phyloP scores from a whole-genome alignment of 371 early-diverging fungal species.

The Apophysomyces trapeziformis region DNA sequence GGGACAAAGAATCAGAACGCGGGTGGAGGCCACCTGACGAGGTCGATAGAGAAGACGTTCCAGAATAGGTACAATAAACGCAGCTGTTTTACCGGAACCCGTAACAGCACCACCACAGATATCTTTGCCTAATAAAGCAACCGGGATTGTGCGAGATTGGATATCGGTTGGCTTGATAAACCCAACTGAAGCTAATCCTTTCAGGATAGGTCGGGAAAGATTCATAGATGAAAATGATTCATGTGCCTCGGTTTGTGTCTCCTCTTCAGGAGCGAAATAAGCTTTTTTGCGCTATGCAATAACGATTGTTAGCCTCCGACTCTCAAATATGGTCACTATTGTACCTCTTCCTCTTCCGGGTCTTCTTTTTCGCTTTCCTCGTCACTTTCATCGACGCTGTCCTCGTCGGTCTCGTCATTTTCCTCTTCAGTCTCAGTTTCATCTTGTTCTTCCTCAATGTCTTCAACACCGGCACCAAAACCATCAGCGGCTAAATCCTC shows the following conservation, averaged over 20 bases:
- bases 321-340: conserved; percentile 20
- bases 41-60: conserved; percentile 94
- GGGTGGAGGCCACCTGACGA: conserved; percentile 75
- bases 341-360: conserved; percentile 46
- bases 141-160: conserved; percentile 96
- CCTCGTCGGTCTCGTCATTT: conserved; percentile 26
- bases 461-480: conserved; percentile 61
- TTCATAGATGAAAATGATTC: conserved; percentile 89
- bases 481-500: conserved; percentile 58
- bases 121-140: conserved; percentile 97
- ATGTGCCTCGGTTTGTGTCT: conserved; percentile 49
- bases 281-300: conserved; percentile 64
- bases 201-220: conserved; percentile 94
- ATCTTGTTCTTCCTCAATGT: conserved; percentile 44
- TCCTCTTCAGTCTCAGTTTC: conserved; percentile 33
- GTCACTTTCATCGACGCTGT: conserved; percentile 35
- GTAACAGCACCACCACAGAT: conserved; percentile 99
- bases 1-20: conserved; percentile 98
- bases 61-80: conserved; percentile 97
- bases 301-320: conserved; percentile 50
- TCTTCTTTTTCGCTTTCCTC: conserved; percentile 46
- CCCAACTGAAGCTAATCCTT: conserved; percentile 87
- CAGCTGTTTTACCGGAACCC: conserved; percentile 99
- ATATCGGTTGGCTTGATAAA: conserved; percentile 97
- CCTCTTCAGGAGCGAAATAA: conserved; percentile 76